A percentile compares a stretch with the other conserved stretches of the same genome.
These are phyloP conservation scores for Phenoliferia sp. DNA, from an alignment of 1,284 basidiomycete genomes.

Conservation along the genomic window DNA sequence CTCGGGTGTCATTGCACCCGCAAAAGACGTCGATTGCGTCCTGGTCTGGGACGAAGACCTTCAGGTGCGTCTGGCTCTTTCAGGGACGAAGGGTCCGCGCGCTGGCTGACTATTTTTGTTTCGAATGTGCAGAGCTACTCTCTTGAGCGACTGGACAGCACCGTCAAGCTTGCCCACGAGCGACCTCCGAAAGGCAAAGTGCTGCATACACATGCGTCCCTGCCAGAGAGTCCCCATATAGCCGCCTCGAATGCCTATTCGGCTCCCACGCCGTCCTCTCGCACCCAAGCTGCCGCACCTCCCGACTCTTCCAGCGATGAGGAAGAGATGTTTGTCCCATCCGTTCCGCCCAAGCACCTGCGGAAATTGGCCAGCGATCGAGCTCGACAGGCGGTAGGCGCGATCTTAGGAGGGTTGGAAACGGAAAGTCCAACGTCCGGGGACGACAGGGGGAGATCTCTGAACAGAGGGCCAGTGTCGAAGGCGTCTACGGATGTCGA, in stretches of 20 bases:
- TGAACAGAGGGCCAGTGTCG: too few relatives aligned
- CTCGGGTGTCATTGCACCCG: not conserved
- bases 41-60: slow-evolving; percentile 12
- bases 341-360: slow-evolving; percentile 1
- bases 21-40: slow-evolving; percentile 12
- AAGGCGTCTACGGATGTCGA: slow-evolving; percentile 2
- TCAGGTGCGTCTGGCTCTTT: slow-evolving; percentile 1
- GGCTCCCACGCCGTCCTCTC: not conserved
- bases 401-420: not conserved
- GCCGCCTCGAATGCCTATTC: not conserved
- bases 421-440: not conserved
- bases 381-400: not conserved
- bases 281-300: not conserved
- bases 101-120: not conserved
- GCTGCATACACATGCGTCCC: not conserved
- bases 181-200: not conserved
- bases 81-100: not conserved
- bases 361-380: slow-evolving; percentile 1
- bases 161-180: slow-evolving; percentile 4
- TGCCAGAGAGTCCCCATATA: not conserved
- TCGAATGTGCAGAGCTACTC: slow-evolving; percentile 1
- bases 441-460: not conserved
- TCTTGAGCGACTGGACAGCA: slow-evolving; percentile 4
- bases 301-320: not conserved
- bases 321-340: not conserved